Evolutionary conservation across 345 rosid species (phyloP).

Genomic region (Gossypium australe): DNA sequence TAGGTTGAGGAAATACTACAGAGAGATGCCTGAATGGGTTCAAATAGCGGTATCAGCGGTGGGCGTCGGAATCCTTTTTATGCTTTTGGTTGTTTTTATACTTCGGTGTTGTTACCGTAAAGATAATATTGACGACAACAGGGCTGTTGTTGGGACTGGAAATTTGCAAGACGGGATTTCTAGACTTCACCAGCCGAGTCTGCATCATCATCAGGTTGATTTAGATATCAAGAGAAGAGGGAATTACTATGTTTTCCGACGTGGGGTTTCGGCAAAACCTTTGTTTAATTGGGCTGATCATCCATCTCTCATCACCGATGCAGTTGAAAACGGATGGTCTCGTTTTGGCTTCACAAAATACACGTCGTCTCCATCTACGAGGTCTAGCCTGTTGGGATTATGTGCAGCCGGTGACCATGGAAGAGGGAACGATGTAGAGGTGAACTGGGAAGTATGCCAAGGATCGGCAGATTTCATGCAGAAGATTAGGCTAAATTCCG

Average conservation of each 20-base stretch:
- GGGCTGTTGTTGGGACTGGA: conserved; percentile 10
- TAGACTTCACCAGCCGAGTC: conserved; percentile 43
- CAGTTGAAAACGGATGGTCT: conserved; percentile 84
- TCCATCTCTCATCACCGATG: conserved; percentile 64
- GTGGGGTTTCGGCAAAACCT: conserved; percentile 32
- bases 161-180: conserved; percentile 48
- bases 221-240: conserved; percentile 39
- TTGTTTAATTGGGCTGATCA: conserved; percentile 77
- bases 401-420: conserved; percentile 45
- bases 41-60: conserved; percentile 28
- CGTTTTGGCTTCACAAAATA: conserved; percentile 62
- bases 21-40: conserved; percentile 42
- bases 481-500: conserved; percentile 59
- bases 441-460: conserved; percentile 76
- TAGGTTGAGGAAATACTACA: neutral
- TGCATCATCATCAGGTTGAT: neutral
- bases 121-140: conserved; percentile 6
- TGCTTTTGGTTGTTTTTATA: conserved; percentile 29
- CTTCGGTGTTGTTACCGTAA: conserved; percentile 40
- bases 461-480: conserved; percentile 78
- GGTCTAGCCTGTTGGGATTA: conserved; percentile 44
- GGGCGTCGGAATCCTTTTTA: conserved; percentile 21
- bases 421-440: conserved; percentile 43
- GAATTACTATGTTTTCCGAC: conserved; percentile 39
- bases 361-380: conserved; percentile 31